Conservation (phyloP, 306 rosid genomes). For the Casuarina glauca region DNA sequence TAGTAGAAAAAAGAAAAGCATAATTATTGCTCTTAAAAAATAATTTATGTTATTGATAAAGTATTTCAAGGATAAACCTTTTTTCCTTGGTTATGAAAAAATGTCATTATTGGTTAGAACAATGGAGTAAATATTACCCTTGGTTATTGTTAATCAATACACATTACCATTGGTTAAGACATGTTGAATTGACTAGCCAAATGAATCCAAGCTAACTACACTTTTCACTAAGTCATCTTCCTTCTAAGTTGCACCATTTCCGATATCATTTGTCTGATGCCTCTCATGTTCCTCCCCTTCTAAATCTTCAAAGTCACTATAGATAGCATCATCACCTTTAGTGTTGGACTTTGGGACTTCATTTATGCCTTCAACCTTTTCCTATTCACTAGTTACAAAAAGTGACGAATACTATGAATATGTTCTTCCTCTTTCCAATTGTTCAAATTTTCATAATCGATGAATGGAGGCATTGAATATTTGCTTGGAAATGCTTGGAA, state of each 20-base stretch:
- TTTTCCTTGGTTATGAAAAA: no score
- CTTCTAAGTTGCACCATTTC: slow-evolving; percentile 28
- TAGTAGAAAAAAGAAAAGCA: no score
- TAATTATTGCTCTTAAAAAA: no score
- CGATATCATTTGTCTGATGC: slow-evolving; percentile 29
- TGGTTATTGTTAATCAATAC: slow-evolving; percentile 6
- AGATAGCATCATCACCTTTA: slow-evolving; percentile 49
- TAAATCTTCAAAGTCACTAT: slow-evolving; percentile 90
- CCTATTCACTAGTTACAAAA: slow-evolving; percentile 90
- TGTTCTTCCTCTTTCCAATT: slow-evolving; percentile 50
- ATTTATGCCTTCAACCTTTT: slow-evolving; percentile 77
- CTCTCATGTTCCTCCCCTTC: slow-evolving; percentile 62
- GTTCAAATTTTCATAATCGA: slow-evolving; percentile 36
- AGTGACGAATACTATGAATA: slow-evolving; percentile 59
- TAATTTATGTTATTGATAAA: no score
- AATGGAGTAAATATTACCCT: background rate
- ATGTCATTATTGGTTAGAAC: no score
- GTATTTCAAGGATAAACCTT: no score
- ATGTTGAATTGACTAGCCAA: no score
- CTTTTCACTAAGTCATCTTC: slow-evolving; percentile 50
- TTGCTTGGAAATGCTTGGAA: no score
- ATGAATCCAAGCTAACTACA: no score
- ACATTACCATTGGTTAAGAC: no score
- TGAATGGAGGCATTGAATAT: no score
- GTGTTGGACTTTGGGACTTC: slow-evolving; percentile 28